Evolutionary conservation across 1,284 basidiomycete genomes (phyloP).

Genomic region (Wallemia ichthyophaga): DNA sequence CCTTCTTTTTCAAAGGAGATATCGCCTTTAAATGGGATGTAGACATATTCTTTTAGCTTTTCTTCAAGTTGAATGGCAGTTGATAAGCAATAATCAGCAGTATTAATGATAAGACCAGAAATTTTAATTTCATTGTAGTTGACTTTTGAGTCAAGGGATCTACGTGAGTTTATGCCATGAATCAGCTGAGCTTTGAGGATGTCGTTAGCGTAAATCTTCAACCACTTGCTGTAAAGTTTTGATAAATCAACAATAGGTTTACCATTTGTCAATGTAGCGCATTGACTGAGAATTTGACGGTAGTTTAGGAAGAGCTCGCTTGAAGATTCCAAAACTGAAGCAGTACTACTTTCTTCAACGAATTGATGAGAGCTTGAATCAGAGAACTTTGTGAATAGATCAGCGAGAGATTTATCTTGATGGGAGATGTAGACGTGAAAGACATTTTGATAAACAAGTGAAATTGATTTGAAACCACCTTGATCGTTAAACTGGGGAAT

Average conservation of each 20-base stretch:
- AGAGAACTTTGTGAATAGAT: not conserved
- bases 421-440: not conserved
- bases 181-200: conserved; percentile 43
- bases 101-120: conserved; percentile 67
- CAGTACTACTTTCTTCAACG: not conserved
- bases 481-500: not conserved
- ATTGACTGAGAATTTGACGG: not conserved
- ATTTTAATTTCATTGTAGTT: conserved; percentile 44
- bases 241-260: conserved; percentile 50
- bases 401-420: not conserved
- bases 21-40: conserved; percentile 38
- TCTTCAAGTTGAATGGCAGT: conserved; percentile 70
- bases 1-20: conserved; percentile 57
- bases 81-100: conserved; percentile 84
- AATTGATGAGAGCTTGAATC: not conserved
- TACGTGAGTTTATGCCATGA: conserved; percentile 26
- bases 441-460: not conserved
- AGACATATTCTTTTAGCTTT: conserved; percentile 53
- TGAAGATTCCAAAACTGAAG: not conserved
- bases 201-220: conserved; percentile 82
- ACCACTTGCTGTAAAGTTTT: conserved; percentile 64
- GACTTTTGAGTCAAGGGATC: conserved; percentile 41
- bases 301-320: conserved; percentile 29
- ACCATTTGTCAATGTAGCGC: conserved; percentile 23
- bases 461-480: not conserved